These are phyloP conservation scores for Fusarium sororula DNA, from an alignment of 2,329 filamentous ascomycete genomes.

Conservation along the genomic window DNA sequence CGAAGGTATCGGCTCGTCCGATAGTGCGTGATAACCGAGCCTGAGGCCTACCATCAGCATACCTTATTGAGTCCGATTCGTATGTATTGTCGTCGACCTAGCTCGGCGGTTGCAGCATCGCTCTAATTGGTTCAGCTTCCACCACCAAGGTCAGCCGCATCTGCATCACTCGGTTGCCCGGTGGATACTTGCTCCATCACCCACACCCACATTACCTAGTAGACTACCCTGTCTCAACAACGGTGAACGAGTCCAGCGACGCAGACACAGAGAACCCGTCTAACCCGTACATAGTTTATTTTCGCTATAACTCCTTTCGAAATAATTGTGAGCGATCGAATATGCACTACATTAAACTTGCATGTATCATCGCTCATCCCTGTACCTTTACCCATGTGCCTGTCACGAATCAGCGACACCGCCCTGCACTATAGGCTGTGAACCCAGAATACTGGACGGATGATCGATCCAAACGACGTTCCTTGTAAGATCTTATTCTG, in stretches of 20 bases:
- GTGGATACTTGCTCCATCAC: constrained; percentile 13
- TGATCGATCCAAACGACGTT: constrained; percentile 18
- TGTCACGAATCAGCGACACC: not conserved
- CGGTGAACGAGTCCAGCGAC: not conserved
- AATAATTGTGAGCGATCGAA: constrained; percentile 9
- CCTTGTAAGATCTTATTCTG: not conserved
- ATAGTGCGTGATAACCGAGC: constrained; percentile 32
- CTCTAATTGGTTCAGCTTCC: constrained; percentile 23
- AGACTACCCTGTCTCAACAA: constrained; percentile 1
- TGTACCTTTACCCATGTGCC: not conserved
- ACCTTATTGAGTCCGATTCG: not conserved
- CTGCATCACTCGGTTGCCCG: constrained; percentile 21
- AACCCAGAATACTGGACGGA: constrained; percentile 14
- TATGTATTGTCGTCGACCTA: not conserved
- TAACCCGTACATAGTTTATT: not conserved
- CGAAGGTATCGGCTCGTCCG: constrained; percentile 31
- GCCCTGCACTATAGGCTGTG: not conserved
- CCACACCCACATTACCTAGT: not conserved
- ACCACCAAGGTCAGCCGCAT: constrained; percentile 6
- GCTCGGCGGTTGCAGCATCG: constrained; percentile 21
- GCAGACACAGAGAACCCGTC: not conserved
- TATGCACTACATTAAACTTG: constrained; percentile 25
- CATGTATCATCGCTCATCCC: constrained; percentile 9
- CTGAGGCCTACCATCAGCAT: constrained; percentile 26
- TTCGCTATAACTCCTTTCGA: constrained; percentile 4